A percentile compares a stretch with the other conserved stretches of the same genome.
Conservation (phyloP, 768 basidiomycete species). For the Serendipita sp. region DNA sequence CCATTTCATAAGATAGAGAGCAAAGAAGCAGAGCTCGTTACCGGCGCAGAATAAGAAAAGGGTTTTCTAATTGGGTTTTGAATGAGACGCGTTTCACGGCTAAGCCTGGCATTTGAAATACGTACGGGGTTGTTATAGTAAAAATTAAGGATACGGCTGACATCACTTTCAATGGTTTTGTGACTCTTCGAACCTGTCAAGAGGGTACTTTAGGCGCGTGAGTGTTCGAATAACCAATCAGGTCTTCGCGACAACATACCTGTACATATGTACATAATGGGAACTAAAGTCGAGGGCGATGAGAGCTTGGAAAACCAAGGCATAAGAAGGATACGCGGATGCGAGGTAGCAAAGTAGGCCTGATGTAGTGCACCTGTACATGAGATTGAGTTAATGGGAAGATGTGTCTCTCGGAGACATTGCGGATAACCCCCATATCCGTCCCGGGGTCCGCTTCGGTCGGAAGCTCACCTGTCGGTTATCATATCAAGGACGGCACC, state of each 20-base stretch:
- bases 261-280: conserved; percentile 99
- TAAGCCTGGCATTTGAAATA: conserved; percentile 9
- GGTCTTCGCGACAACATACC: conserved; percentile 29
- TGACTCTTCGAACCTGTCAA: conserved; percentile 85
- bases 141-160: conserved; percentile 75
- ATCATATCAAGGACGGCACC: conserved; percentile 99
- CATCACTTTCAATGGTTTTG: conserved; percentile 82
- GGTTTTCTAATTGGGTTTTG: conserved; percentile 35
- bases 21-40: conserved; percentile 92
- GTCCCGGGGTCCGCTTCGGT: neutral
- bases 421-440: neutral
- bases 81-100: neutral
- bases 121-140: conserved; percentile 90
- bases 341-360: conserved; percentile 89
- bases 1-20: conserved; percentile 87
- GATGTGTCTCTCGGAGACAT: neutral
- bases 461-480: conserved; percentile 64
- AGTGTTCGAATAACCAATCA: neutral
- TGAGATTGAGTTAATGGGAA: neutral
- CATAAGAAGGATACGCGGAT: conserved; percentile 71
- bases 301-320: conserved; percentile 80
- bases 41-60: conserved; percentile 87
- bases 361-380: conserved; percentile 80
- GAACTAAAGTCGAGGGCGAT: conserved; percentile 95
- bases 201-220: conserved; percentile 47